A percentile compares a stretch with the other conserved stretches of the same genome.
These are phyloP conservation scores for Xylariaceae sp. DNA, from an alignment of 2,329 filamentous ascomycete species.

Conservation along the genomic window DNA sequence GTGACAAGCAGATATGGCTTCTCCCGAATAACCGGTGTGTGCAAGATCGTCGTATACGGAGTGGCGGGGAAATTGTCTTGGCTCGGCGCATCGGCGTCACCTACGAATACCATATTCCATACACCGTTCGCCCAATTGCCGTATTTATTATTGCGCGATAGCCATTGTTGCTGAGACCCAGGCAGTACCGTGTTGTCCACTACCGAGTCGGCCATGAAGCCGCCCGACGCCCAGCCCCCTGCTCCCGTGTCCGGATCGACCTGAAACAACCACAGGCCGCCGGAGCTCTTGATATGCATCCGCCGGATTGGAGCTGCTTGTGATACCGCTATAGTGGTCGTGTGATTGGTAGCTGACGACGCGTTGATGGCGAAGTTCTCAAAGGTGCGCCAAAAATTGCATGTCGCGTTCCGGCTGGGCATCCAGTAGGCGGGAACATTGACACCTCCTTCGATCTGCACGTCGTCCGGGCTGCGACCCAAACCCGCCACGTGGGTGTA, in stretches of 20 bases:
- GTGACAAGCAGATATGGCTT: constrained; percentile 32
- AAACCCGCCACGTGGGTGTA: constrained; percentile 34
- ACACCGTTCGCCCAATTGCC: constrained; percentile 35
- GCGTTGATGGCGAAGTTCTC: constrained; percentile 34
- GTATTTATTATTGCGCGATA: constrained; percentile 33
- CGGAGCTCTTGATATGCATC: constrained; percentile 31
- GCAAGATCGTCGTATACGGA: constrained; percentile 31
- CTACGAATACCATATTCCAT: constrained; percentile 37
- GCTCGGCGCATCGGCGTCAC: constrained; percentile 28
- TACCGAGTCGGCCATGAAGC: constrained; percentile 34
- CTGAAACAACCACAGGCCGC: constrained; percentile 34
- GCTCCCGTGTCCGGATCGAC: constrained; percentile 31
- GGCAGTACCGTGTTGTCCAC: constrained; percentile 32
- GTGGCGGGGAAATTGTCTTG: constrained; percentile 27
- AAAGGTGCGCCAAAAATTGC: constrained; percentile 34
- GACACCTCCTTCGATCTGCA: constrained; percentile 32
- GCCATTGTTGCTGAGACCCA: constrained; percentile 35
- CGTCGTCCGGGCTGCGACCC: constrained; percentile 30
- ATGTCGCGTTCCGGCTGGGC: constrained; percentile 35
- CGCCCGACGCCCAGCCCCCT: constrained; percentile 34
- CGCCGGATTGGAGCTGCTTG: constrained; percentile 33
- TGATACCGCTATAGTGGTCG: constrained; percentile 34
- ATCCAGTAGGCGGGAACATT: constrained; percentile 36
- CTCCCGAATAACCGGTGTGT: constrained; percentile 32
- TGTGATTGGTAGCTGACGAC: constrained; percentile 30